Percentiles rank a stretch among this genome's conserved stretches.
phyloP scores from a whole-genome alignment of 441 rosid genomes.

The Pelargonium fulgidum region DNA sequence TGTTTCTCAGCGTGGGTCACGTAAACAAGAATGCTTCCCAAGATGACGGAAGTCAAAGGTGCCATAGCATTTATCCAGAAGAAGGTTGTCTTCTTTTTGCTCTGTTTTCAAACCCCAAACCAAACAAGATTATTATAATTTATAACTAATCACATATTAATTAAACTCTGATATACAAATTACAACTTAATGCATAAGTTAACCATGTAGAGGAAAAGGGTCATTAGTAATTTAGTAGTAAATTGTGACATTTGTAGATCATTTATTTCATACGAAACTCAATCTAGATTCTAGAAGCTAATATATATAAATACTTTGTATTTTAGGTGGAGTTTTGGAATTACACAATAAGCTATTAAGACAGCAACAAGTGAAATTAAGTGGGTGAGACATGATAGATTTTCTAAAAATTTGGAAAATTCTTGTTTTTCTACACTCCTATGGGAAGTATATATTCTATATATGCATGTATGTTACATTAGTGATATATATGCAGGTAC shows the following conservation, averaged over 20 bases:
- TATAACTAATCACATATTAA: background rate
- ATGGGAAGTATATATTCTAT: too few species aligned
- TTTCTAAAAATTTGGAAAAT: background rate
- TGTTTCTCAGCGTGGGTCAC: slow-evolving; percentile 45
- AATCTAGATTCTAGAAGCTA: background rate
- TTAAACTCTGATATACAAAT: too few species aligned
- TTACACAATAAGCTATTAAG: background rate
- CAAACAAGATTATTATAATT: background rate
- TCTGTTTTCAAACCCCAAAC: slow-evolving; percentile 35
- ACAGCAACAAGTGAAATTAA: background rate
- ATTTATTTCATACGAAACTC: background rate
- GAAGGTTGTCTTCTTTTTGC: slow-evolving; percentile 50
- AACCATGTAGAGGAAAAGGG: too few species aligned
- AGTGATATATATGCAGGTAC: background rate
- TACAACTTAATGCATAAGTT: too few species aligned
- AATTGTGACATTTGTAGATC: background rate
- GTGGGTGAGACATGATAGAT: background rate
- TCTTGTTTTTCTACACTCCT: background rate
- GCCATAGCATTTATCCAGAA: slow-evolving; percentile 88
- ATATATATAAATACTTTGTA: background rate
- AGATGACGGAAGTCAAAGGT: slow-evolving; percentile 61
- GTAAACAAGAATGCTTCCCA: slow-evolving; percentile 67
- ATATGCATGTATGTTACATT: background rate
- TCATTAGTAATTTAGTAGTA: too few species aligned
- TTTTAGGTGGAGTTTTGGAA: background rate